Conservation (phyloP, 2,329 filamentous ascomycete species). For the Septoria petroselini region DNA sequence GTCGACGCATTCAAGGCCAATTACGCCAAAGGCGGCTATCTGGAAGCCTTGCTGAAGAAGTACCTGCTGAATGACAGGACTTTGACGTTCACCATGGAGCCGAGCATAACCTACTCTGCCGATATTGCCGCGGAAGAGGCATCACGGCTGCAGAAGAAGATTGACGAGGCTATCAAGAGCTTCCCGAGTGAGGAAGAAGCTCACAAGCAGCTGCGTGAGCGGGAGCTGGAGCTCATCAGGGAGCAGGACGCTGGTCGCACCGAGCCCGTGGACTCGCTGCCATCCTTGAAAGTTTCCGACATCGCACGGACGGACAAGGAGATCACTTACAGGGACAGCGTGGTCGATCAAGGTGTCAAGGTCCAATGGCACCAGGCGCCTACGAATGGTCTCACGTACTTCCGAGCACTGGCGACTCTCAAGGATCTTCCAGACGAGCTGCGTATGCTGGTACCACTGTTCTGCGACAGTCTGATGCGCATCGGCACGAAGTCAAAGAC, state of each 20-base stretch:
- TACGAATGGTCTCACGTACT: constrained; percentile 95
- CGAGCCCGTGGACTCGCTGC: constrained; percentile 81
- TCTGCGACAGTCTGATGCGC: constrained; percentile 89
- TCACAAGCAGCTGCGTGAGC: constrained; percentile 66
- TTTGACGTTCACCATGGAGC: constrained; percentile 91
- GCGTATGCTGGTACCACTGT: constrained; percentile 78
- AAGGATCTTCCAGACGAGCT: constrained; percentile 79
- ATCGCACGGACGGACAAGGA: constrained; percentile 77
- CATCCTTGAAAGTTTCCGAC: constrained; percentile 82
- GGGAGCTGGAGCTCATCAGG: constrained; percentile 71
- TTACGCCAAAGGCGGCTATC: constrained; percentile 71
- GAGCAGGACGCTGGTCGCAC: constrained; percentile 68
- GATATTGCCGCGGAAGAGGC: constrained; percentile 76
- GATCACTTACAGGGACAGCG: constrained; percentile 61
- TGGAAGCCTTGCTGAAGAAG: constrained; percentile 82
- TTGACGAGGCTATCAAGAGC: constrained; percentile 64
- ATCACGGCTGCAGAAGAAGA: constrained; percentile 68
- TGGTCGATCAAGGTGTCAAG: constrained; percentile 57
- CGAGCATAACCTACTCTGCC: constrained; percentile 69
- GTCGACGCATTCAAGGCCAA: constrained; percentile 76
- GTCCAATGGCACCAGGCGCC: constrained; percentile 89
- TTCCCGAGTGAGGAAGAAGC: constrained; percentile 71
- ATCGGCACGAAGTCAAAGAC: constrained; percentile 82
- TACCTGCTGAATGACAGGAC: constrained; percentile 85
- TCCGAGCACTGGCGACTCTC: constrained; percentile 80